Percentiles rank a stretch among this genome's conserved stretches.
phyloP scores from a whole-genome alignment of 495 filamentous ascomycete genomes.

The Tirmania nivea region DNA sequence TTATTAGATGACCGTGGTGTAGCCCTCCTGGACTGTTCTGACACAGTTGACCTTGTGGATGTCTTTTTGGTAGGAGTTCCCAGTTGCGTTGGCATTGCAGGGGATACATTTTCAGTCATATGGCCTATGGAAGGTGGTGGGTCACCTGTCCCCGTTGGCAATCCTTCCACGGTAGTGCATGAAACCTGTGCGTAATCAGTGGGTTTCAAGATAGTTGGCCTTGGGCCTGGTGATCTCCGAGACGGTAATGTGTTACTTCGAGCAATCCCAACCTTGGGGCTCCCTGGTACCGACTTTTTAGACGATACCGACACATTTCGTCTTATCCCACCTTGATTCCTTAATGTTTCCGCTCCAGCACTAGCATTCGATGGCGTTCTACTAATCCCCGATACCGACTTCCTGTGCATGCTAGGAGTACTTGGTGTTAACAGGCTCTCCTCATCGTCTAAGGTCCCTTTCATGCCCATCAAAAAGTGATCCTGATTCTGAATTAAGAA shows the following conservation, averaged over 20 bases:
- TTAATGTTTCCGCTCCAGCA: conserved; percentile 62
- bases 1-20: too few species aligned
- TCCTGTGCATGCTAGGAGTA: conserved; percentile 28
- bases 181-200: background rate
- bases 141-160: background rate
- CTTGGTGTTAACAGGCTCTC: conserved; percentile 26
- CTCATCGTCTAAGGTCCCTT: conserved; percentile 7
- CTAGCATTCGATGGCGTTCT: conserved; percentile 75
- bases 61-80: conserved; percentile 3
- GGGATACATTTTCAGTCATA: conserved; percentile 10
- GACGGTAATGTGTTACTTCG: conserved; percentile 93
- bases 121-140: background rate
- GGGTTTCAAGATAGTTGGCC: conserved; percentile 26
- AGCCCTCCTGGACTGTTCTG: too few species aligned
- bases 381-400: conserved; percentile 28
- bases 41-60: background rate
- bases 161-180: background rate
- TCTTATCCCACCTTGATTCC: conserved; percentile 53
- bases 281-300: conserved; percentile 48
- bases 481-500: conserved; percentile 83
- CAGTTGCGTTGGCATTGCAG: too few species aligned
- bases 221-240: conserved; percentile 55
- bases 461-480: conserved; percentile 25
- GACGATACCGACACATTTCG: conserved; percentile 60
- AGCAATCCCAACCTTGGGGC: conserved; percentile 42